These are phyloP conservation scores for Cutaneotrichosporon mucoides DNA, from an alignment of 1,284 basidiomycete species.

Conservation along the genomic window DNA sequence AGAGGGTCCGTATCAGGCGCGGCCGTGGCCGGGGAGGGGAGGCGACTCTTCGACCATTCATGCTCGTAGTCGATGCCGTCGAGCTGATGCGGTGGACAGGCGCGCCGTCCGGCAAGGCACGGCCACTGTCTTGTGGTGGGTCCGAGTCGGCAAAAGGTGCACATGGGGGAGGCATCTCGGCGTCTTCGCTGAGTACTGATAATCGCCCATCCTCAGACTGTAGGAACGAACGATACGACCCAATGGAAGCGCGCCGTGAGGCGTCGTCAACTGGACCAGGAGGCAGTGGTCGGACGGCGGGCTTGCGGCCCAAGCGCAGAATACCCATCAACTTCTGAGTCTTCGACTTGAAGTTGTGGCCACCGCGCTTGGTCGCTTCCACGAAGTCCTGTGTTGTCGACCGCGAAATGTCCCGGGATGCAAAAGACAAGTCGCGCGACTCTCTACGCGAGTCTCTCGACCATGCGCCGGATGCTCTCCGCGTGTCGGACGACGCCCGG, in stretches of 20 bases:
- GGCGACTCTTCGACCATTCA: neutral
- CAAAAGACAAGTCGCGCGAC: too few species aligned
- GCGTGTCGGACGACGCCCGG: too few species aligned
- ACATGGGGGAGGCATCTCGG: too few species aligned
- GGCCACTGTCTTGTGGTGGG: too few species aligned
- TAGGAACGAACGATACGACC: slow-evolving; percentile 19
- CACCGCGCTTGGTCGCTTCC: neutral
- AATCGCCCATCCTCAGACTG: slow-evolving; percentile 7
- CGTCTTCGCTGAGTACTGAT: slow-evolving; percentile 4
- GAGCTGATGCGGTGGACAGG: neutral
- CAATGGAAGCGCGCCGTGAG: slow-evolving; percentile 26
- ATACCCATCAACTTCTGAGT: slow-evolving; percentile 35
- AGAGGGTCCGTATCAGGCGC: slow-evolving; percentile 31
- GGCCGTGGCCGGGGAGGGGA: neutral
- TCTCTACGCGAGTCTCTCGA: neutral
- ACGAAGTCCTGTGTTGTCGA: neutral
- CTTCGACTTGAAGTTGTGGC: slow-evolving; percentile 30
- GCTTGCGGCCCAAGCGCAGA: slow-evolving; percentile 24
- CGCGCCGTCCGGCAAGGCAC: too few species aligned
- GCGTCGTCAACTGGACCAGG: neutral
- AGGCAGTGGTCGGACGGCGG: neutral
- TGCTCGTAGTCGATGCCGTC: neutral
- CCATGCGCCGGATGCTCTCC: neutral
- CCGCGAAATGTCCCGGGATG: neutral
- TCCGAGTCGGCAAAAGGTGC: too few species aligned